phyloP scores from a whole-genome alignment of 2,329 filamentous ascomycete species.

The Aspergillus felis region DNA sequence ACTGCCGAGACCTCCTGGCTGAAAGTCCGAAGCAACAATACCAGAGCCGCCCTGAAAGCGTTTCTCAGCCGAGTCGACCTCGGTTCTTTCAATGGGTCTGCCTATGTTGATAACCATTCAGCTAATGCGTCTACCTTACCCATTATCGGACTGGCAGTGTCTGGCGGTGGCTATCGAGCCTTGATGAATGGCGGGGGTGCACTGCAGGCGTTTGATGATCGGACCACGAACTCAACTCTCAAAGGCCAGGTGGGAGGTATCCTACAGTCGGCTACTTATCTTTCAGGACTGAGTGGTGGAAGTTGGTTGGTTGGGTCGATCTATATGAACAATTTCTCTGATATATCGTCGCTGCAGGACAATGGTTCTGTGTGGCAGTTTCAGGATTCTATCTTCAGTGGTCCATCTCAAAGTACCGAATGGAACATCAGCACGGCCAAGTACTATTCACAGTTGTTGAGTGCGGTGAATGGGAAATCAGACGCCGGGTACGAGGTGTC shows the following conservation, averaged over 20 bases:
- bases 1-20: slow-evolving; percentile 72
- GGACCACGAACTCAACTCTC: slow-evolving; percentile 60
- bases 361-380: slow-evolving; percentile 26
- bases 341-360: slow-evolving; percentile 47
- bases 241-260: slow-evolving; percentile 73
- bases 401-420: slow-evolving; percentile 34
- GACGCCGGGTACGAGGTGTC: slow-evolving; percentile 66
- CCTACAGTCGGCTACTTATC: slow-evolving; percentile 76
- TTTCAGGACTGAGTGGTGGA: slow-evolving; percentile 78
- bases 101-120: slow-evolving; percentile 62
- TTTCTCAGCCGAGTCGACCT: slow-evolving; percentile 72
- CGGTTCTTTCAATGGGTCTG: slow-evolving; percentile 65
- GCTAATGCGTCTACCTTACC: slow-evolving; percentile 57
- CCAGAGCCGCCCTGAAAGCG: slow-evolving; percentile 66
- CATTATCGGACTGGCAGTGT: slow-evolving; percentile 72
- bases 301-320: slow-evolving; percentile 81
- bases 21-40: slow-evolving; percentile 64
- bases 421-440: slow-evolving; percentile 45
- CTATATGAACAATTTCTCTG: slow-evolving; percentile 73
- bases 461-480: slow-evolving; percentile 58
- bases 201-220: slow-evolving; percentile 72
- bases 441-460: slow-evolving; percentile 61
- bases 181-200: slow-evolving; percentile 82
- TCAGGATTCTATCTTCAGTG: slow-evolving; percentile 47
- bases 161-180: slow-evolving; percentile 81